Evolutionary conservation across 2,329 filamentous ascomycete species (phyloP), one percentile per base, ranked within the genome.

Genomic region (Pyricularia pennisetigena): DNA sequence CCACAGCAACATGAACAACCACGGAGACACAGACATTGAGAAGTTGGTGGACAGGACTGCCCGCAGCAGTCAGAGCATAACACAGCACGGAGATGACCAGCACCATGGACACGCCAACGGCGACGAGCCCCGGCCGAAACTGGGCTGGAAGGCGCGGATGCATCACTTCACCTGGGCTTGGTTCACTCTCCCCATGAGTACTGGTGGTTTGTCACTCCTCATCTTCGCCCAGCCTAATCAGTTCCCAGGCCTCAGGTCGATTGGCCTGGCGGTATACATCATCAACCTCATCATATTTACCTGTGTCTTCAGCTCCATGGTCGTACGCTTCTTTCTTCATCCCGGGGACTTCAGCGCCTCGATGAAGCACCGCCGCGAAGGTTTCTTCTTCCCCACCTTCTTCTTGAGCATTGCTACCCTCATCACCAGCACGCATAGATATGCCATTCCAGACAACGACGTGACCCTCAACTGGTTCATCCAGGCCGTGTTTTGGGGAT

Each of bases 371-470:
- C 82, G 83, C 6, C 79, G 78, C n/a, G 84, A 86, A 73, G 80
- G 80, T 1, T 77, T 90, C 67, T 89, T 89, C 77, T 83, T 88
- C 70, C 82, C 85, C 26, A 85, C 86, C 8, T 86, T 86, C 72
- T 88, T 85, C 81, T 82, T 90, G 2, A 85, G 84, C 3, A 72
- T 88, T 14, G 82, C 85, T 7, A 84, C 86, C n/a, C 83, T 89
- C 69, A 80, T 90, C 64, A 82, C 83, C 57, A 82, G 85, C 70
- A 81, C 79, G 0, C 72, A 77, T 5, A 78, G 81, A 54, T 84
- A 84, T 71, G 87, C 49, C 59, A 54, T 68, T 24, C 67, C 67
- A 35, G 23, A 63, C 20, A 29, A 64, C 26, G 65, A 67, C n/a
- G 16, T 29, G 14, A 26, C 65, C 23, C 65, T 67, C 5, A 67